phyloP scores from a whole-genome alignment of 257 asterid genomes.

The Linaria vulgaris region DNA sequence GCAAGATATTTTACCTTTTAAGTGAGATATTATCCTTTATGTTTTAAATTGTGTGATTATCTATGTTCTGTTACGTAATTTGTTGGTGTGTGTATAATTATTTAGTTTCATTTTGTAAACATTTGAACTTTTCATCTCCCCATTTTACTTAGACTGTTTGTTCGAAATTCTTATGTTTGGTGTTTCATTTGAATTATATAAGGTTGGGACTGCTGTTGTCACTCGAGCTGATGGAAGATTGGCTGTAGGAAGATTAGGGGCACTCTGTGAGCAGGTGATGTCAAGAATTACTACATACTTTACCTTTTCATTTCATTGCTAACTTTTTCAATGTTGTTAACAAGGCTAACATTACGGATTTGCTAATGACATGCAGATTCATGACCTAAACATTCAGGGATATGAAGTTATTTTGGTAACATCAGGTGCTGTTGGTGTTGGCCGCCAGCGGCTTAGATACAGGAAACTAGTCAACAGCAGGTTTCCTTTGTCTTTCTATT shows the following conservation, averaged over 20 bases:
- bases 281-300: conserved; percentile 16
- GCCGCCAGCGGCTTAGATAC: conserved; percentile 90
- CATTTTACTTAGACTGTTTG: background rate
- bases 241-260: conserved; percentile 96
- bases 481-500: conserved; percentile 34
- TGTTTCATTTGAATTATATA: conserved; percentile 18
- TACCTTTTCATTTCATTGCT: background rate
- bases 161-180: conserved; percentile 7
- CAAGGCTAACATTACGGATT: conserved; percentile 26
- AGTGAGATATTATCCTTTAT: conserved; percentile 3
- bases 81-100: background rate
- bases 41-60: background rate
- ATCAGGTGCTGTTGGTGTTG: conserved; percentile 98
- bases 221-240: conserved; percentile 74
- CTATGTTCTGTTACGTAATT: background rate
- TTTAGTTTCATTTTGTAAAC: conserved; percentile 10
- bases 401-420: conserved; percentile 91
- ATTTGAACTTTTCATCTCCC: background rate
- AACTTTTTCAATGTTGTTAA: conserved; percentile 14
- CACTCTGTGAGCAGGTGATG: conserved; percentile 94
- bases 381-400: conserved; percentile 75
- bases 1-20: background rate
- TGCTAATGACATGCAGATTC: conserved; percentile 63
- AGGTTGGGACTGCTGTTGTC: conserved; percentile 93
- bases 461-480: conserved; percentile 83